phyloP scores from a whole-genome alignment of 805 yeast species.

The Kockiozyma suomiensis region DNA sequence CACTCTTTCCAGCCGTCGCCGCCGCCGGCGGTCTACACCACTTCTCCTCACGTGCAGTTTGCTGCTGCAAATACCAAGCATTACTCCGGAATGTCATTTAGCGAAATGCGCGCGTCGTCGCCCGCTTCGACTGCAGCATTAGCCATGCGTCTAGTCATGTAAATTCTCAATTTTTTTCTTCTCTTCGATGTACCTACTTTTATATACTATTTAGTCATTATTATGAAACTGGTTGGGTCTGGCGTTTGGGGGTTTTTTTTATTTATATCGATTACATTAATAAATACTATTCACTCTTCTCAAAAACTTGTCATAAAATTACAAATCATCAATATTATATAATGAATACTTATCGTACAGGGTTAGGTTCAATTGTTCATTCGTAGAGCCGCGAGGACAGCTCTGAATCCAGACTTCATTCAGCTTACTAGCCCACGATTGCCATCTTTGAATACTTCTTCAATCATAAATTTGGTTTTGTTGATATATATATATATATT shows the following conservation, averaged over 20 bases:
- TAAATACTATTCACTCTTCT: too few relatives aligned
- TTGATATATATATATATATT: too few relatives aligned
- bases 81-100: background rate
- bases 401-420: too few relatives aligned
- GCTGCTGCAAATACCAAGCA: background rate
- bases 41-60: slow-evolving; percentile 2
- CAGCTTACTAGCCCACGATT: too few relatives aligned
- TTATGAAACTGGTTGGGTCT: background rate
- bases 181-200: background rate
- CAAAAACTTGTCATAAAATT: too few relatives aligned
- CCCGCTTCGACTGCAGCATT: background rate
- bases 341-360: too few relatives aligned
- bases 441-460: too few relatives aligned
- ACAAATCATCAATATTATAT: too few relatives aligned
- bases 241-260: background rate
- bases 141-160: background rate
- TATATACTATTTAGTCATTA: background rate
- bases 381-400: too few relatives aligned
- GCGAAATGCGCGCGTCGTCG: background rate
- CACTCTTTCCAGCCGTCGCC: background rate
- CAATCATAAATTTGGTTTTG: too few relatives aligned
- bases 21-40: background rate
- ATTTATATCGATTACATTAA: too few relatives aligned
- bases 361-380: too few relatives aligned
- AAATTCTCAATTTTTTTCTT: background rate